Conservation (phyloP, 2,329 filamentous ascomycete genomes). For the Beauveria varroae region DNA sequence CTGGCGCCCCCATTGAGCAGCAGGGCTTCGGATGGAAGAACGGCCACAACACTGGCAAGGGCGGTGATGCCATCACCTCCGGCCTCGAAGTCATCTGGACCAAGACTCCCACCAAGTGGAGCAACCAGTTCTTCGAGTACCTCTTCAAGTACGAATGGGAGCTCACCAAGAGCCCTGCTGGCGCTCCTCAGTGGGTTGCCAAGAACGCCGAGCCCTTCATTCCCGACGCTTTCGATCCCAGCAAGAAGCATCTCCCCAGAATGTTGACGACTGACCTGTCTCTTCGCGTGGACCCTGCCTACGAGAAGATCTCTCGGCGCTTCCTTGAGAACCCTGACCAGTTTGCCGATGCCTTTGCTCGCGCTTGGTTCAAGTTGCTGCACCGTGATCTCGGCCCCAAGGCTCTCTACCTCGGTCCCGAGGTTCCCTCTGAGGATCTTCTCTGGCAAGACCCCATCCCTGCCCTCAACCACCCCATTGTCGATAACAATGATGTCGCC, state of each 20-base stretch:
- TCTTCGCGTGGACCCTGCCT: conserved; percentile 62
- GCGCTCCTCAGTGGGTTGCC: conserved; percentile 70
- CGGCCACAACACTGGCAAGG: conserved; percentile 56
- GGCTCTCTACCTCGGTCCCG: conserved; percentile 64
- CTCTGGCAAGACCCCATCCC: conserved; percentile 72
- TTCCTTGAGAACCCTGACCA: conserved; percentile 63
- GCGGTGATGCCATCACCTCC: conserved; percentile 65
- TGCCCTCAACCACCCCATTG: conserved; percentile 43
- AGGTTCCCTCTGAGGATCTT: conserved; percentile 62
- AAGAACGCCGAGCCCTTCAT: conserved; percentile 62
- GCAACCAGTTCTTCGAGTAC: conserved; percentile 66
- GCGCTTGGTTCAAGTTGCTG: conserved; percentile 77
- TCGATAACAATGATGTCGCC: conserved; percentile 57
- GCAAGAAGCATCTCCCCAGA: conserved; percentile 64
- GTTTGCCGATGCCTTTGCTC: conserved; percentile 61
- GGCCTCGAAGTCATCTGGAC: conserved; percentile 78
- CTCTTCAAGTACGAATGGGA: conserved; percentile 76
- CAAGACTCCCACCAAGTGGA: conserved; percentile 68
- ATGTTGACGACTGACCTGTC: conserved; percentile 74
- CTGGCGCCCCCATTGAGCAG: conserved; percentile 53
- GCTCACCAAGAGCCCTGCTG: conserved; percentile 65
- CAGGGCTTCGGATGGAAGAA: conserved; percentile 70
- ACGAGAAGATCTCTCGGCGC: conserved; percentile 67
- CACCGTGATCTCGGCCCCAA: conserved; percentile 73
- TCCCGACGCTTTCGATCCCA: conserved; percentile 61